Conservation (phyloP, 202 grass and related monocot genomes). For the Thinopyrum obtusiflorum region DNA sequence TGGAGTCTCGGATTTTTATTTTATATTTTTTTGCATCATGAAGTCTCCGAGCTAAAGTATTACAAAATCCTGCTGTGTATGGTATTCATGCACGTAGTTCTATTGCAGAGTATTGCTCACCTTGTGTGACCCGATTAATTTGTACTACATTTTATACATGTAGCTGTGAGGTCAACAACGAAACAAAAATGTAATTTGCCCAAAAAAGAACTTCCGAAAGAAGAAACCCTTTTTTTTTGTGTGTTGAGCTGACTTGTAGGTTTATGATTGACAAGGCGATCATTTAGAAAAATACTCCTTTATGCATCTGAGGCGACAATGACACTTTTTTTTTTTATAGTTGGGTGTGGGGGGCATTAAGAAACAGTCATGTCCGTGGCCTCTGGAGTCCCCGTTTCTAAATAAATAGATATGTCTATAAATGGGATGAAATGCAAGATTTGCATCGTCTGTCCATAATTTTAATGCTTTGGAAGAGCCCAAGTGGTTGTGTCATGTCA, state of each 20-base stretch:
- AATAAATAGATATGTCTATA: background rate
- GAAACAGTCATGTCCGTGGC: background rate
- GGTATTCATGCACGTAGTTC: conserved; percentile 4
- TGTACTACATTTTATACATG: background rate
- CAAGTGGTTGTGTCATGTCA: background rate
- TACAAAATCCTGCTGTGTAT: background rate
- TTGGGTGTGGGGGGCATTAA: background rate
- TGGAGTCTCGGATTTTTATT: conserved; percentile 11
- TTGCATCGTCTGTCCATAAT: background rate
- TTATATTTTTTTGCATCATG: too few relatives aligned
- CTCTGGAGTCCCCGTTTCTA: background rate
- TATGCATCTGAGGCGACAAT: background rate
- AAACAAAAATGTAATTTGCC: background rate
- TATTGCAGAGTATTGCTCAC: background rate
- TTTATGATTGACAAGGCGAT: conserved; percentile 37
- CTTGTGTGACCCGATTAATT: background rate
- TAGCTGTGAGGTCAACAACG: background rate
- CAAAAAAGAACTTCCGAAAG: background rate
- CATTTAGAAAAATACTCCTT: conserved; percentile 10
- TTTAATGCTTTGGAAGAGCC: background rate
- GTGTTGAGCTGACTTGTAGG: conserved; percentile 2
- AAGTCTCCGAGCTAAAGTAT: too few relatives aligned
- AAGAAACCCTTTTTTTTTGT: background rate
- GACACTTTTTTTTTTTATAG: background rate
- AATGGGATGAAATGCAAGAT: background rate